Evolutionary conservation across 2,329 filamentous ascomycete genomes (phyloP), one percentile per base, ranked within the genome.

Genomic region (Colletotrichum sp.): DNA sequence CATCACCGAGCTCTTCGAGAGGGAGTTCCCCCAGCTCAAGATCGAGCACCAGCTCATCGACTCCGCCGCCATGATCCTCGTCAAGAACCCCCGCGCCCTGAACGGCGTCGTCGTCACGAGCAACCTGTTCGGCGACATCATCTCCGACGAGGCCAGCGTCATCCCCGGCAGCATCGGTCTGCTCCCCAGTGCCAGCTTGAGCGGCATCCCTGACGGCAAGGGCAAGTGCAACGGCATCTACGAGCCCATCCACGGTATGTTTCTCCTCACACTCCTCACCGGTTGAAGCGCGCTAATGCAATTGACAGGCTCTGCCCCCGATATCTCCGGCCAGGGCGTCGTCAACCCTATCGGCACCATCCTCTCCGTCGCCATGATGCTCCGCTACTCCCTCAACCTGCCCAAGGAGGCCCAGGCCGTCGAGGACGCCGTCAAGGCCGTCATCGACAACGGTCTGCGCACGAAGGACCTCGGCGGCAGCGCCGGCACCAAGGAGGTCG

Each of bases 51-150:
- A 99, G 84, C 91, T 99, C 67, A 98, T 99, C 83, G 96, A 99
- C 87, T 95, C 93, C 72, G 96, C 96, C n/a, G 96, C 96, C 79
- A 98, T 99, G 96, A 89, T 98, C 80, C 95, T 99, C 94, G 92
- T 99, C 83, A 98, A 98, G 93, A 96, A 96, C 86, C 96, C 96
- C 12, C 90, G 93, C 13, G 92, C 92, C 26, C 89, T 99, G 69
- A 99, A 98, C 84, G 97, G 96, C 70, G 92, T 99, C 44, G 92
- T 99, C 63, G 93, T 99, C 78, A 98, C 96, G 15, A 96, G 94
- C 89, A 99, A 99, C 86, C 84, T 99, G 80, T 98, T 98, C 84
- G 97, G 96, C 78, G 96, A 99, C 85, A 99, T 99, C 83, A 96
- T 99, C 83, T 95, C 92, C 83, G 96, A 99, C 83, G 96, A 99